A percentile compares a stretch with the other conserved stretches of the same genome.
phyloP scores from a whole-genome alignment of 257 asterid species.

The Ophiorrhiza pumila region DNA sequence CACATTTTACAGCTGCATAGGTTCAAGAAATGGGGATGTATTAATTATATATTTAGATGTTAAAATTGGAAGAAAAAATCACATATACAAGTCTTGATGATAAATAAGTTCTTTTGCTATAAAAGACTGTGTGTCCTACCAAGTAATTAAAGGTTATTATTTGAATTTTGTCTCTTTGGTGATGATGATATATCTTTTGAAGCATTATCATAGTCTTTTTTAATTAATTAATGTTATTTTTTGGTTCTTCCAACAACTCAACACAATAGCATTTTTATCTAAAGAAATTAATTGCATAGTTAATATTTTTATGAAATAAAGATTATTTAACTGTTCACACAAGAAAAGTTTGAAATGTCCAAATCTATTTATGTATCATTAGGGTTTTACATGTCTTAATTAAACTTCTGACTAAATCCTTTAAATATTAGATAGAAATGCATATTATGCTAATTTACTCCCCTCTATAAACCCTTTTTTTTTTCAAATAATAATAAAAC shows the following conservation, averaged over 20 bases:
- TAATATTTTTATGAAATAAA: neutral
- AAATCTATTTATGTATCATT: neutral
- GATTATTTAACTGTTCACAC: too few relatives aligned
- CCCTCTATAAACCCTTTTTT: neutral
- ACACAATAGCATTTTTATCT: neutral
- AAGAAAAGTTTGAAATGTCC: neutral
- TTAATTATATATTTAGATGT: neutral
- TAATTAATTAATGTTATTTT: neutral
- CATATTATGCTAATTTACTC: neutral
- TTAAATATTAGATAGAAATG: neutral
- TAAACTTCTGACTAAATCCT: neutral
- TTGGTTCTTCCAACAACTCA: neutral
- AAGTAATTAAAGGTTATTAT: neutral
- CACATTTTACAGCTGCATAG: constrained; percentile 5
- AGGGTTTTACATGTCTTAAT: neutral
- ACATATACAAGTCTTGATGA: too few relatives aligned
- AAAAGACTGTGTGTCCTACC: neutral
- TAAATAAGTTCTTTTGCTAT: neutral
- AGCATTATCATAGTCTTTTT: neutral
- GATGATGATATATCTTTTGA: neutral
- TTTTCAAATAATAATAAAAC: neutral
- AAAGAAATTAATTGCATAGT: neutral
- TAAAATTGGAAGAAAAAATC: neutral
- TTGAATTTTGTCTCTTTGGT: neutral
- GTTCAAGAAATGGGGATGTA: neutral